These are phyloP conservation scores for Cymbidium sinense DNA, from an alignment of 106 monocot species.

Conservation along the genomic window DNA sequence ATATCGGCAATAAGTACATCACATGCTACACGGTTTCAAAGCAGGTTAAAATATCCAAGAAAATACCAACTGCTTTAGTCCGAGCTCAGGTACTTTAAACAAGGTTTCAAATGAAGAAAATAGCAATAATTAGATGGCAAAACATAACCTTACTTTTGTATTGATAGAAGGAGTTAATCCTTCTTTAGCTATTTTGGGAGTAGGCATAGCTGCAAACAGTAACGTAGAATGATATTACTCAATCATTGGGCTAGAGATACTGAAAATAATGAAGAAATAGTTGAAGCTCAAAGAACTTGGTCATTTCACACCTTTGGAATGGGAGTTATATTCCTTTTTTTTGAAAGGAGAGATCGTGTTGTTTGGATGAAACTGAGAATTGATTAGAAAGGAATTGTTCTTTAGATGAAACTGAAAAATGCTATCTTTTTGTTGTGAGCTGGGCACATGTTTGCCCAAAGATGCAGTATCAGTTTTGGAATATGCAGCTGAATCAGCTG, in stretches of 20 bases:
- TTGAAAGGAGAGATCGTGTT: neutral
- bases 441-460: neutral
- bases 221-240: slow-evolving; percentile 9
- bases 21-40: neutral
- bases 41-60: neutral
- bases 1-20: neutral
- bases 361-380: neutral
- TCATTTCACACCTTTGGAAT: slow-evolving; percentile 2
- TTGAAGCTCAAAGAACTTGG: neutral
- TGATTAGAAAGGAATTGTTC: too few species aligned
- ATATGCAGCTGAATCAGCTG: neutral
- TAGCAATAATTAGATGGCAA: neutral
- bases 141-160: slow-evolving; percentile 3
- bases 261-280: neutral
- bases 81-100: neutral
- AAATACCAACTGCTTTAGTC: neutral
- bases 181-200: neutral
- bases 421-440: neutral
- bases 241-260: neutral
- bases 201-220: slow-evolving; percentile 1
- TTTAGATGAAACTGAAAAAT: neutral
- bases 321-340: neutral
- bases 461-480: neutral
- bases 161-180: neutral
- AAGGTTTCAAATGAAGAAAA: slow-evolving; percentile 3